phyloP scores from a whole-genome alignment of 192 early-diverging fungal genomes.

The Neocallimastix lanati region DNA sequence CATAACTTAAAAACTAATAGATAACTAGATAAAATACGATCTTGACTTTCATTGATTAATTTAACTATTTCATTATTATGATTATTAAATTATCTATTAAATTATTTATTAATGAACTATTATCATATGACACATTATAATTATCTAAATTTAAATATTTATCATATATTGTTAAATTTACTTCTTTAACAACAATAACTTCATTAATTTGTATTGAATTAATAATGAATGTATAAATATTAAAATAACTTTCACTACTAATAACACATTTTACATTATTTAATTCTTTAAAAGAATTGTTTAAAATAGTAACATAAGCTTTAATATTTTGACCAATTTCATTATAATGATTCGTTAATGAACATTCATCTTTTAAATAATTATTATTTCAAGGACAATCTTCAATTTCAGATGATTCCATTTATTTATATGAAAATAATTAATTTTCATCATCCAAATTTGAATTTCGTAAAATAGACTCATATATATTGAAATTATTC shows the following conservation, averaged over 20 bases:
- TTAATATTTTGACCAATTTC: background rate
- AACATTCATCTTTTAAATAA: background rate
- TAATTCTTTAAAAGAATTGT: background rate
- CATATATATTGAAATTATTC: too few species aligned
- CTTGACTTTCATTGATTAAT: background rate
- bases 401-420: background rate
- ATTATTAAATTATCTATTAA: background rate
- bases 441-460: background rate
- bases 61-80: background rate
- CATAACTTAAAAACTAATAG: background rate
- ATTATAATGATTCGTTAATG: background rate
- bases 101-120: background rate
- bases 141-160: background rate
- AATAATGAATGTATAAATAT: background rate
- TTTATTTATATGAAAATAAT: background rate
- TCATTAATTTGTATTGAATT: background rate
- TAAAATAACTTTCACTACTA: background rate
- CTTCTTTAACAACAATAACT: background rate
- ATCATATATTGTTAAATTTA: background rate
- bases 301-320: background rate
- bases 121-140: background rate
- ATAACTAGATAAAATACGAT: background rate
- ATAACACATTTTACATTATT: background rate
- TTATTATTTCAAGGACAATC: background rate
- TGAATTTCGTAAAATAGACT: too few species aligned